Conservation (phyloP, 2,329 filamentous ascomycete species). For the Colletotrichum nymphaeae region DNA sequence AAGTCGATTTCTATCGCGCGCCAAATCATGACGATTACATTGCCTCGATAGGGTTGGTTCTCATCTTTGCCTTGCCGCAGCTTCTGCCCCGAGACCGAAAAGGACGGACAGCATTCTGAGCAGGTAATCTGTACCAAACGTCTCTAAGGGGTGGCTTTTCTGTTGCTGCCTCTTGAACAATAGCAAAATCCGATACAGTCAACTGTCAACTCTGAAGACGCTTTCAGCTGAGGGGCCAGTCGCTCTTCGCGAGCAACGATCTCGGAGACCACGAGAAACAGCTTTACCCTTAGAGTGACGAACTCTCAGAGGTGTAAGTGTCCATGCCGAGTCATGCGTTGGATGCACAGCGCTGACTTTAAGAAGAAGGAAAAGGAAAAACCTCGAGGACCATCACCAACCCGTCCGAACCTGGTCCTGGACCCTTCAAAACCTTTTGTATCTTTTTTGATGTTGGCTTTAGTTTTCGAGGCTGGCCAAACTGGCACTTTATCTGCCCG, state of each 20-base stretch:
- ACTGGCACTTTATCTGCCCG: not conserved
- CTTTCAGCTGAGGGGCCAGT: not conserved
- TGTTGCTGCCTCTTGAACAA: too few species aligned
- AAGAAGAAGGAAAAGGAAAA: not conserved
- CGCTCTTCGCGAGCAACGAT: not conserved
- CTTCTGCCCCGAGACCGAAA: not conserved
- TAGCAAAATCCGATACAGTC: not conserved
- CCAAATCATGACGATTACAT: not conserved
- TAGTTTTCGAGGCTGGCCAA: not conserved
- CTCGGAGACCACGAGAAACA: not conserved
- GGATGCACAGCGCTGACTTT: conserved; percentile 18
- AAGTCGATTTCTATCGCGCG: too few species aligned
- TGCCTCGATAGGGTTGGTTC: not conserved
- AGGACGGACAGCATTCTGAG: not conserved
- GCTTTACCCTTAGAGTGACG: not conserved
- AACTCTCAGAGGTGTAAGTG: not conserved
- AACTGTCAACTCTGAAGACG: not conserved
- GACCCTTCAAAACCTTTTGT: not conserved
- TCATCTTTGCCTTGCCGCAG: not conserved
- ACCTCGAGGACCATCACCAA: not conserved
- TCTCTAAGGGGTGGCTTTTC: too few species aligned
- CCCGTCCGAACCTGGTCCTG: not conserved
- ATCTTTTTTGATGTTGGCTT: not conserved
- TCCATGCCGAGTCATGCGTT: conserved; percentile 13
- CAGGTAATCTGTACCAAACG: too few species aligned